Percentiles rank a stretch among this genome's conserved stretches.
Evolutionary conservation across 495 filamentous ascomycete genomes (phyloP).

Genomic region (Trichoderma reesei): DNA sequence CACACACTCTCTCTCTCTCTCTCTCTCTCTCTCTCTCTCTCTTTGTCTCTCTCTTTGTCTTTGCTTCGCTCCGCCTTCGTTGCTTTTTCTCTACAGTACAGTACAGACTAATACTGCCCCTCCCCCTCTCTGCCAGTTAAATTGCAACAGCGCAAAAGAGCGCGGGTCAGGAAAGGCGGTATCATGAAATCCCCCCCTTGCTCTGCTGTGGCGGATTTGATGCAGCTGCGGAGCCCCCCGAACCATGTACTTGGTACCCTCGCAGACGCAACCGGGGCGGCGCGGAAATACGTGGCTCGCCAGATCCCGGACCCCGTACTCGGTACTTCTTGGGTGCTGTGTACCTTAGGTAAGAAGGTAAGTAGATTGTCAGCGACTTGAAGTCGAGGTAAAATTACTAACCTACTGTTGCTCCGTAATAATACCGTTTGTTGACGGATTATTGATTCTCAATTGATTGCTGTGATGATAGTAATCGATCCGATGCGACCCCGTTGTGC

Average conservation of each 20-base stretch:
- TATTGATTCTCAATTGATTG: too few relatives aligned
- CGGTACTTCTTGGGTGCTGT: neutral
- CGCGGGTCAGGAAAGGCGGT: neutral
- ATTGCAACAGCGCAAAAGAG: neutral
- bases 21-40: neutral
- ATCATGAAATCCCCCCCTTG: neutral
- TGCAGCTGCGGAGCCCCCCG: neutral
- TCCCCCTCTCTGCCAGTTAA: neutral
- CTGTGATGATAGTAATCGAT: too few relatives aligned
- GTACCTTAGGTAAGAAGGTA: too few relatives aligned
- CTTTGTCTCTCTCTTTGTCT: neutral
- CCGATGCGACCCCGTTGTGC: too few relatives aligned
- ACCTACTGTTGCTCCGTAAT: too few relatives aligned
- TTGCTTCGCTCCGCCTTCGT: neutral
- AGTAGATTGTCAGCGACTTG: too few relatives aligned
- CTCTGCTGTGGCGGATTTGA: neutral
- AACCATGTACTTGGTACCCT: conserved; percentile 2
- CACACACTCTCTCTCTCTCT: too few relatives aligned
- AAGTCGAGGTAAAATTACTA: too few relatives aligned
- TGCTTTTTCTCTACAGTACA: too few relatives aligned
- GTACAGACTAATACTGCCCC: too few relatives aligned
- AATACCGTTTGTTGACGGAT: too few relatives aligned
- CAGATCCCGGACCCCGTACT: neutral
- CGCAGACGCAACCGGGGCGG: neutral
- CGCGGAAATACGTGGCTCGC: neutral